These are phyloP conservation scores for Glutinoglossum americanum DNA, from an alignment of 495 filamentous ascomycete genomes.

Conservation along the genomic window DNA sequence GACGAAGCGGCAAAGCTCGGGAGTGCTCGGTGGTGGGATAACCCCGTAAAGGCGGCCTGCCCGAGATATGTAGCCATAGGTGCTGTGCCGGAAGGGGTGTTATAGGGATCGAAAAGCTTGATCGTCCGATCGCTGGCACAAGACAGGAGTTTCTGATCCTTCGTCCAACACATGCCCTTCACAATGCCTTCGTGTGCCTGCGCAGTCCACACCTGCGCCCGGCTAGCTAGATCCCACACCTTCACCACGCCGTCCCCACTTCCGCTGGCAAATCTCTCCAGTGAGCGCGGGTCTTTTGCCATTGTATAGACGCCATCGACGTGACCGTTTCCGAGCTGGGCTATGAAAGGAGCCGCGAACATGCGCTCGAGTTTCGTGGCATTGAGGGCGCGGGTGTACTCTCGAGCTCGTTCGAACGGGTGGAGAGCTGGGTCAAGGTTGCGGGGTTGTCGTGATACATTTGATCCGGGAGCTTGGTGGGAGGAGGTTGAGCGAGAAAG, in stretches of 20 bases:
- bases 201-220: constrained; percentile 60
- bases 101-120: constrained; percentile 83
- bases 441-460: constrained; percentile 30
- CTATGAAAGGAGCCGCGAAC: constrained; percentile 85
- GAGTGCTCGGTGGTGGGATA: constrained; percentile 57
- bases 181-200: constrained; percentile 76
- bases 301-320: constrained; percentile 60
- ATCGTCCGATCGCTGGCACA: constrained; percentile 73
- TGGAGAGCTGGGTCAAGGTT: constrained; percentile 87
- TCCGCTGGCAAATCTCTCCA: constrained; percentile 54
- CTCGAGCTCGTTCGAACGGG: constrained; percentile 83
- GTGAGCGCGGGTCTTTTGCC: constrained; percentile 26
- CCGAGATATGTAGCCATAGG: constrained; percentile 72
- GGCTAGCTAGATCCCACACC: constrained; percentile 70
- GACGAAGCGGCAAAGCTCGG: constrained; percentile 63
- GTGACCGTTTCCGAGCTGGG: constrained; percentile 71
- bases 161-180: constrained; percentile 76
- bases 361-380: constrained; percentile 87
- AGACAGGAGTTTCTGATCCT: constrained; percentile 64
- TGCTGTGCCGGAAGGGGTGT: constrained; percentile 33
- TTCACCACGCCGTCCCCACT: constrained; percentile 79
- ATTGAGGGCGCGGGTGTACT: constrained; percentile 78
- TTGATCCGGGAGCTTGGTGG: constrained; percentile 6
- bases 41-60: constrained; percentile 53
- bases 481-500: constrained; percentile 4